These are phyloP conservation scores for Lepidium sativum DNA, from an alignment of 345 rosid genomes.

Conservation along the genomic window DNA sequence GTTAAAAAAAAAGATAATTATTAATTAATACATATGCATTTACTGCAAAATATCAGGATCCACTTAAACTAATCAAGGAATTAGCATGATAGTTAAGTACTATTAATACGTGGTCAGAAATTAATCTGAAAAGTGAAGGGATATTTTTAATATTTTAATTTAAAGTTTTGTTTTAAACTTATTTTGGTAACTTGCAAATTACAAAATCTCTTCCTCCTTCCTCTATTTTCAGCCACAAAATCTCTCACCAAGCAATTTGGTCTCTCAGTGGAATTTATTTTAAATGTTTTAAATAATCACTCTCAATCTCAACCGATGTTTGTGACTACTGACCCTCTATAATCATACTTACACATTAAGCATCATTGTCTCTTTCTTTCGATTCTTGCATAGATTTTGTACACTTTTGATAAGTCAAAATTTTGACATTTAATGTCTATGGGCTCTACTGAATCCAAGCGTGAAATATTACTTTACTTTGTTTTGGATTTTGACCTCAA, in stretches of 20 bases:
- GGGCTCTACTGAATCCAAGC: too few relatives aligned
- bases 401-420: slow-evolving; percentile 8
- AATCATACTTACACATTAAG: background rate
- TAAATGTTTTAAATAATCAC: background rate
- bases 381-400: background rate
- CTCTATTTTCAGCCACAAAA: slow-evolving; percentile 7
- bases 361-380: background rate
- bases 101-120: background rate
- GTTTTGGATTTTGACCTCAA: background rate
- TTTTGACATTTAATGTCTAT: background rate
- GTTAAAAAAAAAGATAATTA: background rate
- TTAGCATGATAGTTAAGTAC: background rate
- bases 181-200: background rate
- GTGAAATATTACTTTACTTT: background rate
- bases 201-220: slow-evolving; percentile 1
- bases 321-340: background rate
- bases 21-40: background rate
- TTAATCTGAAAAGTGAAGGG: background rate
- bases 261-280: background rate
- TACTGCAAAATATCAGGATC: background rate
- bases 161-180: background rate
- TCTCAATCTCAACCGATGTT: slow-evolving; percentile 15
- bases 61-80: background rate
- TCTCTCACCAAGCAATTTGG: slow-evolving; percentile 13
- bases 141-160: background rate